Percentiles rank a stretch among this genome's conserved stretches.
Evolutionary conservation across 352 stramenopile genomes (phyloP).

Genomic region (Lagenidium giganteum): DNA sequence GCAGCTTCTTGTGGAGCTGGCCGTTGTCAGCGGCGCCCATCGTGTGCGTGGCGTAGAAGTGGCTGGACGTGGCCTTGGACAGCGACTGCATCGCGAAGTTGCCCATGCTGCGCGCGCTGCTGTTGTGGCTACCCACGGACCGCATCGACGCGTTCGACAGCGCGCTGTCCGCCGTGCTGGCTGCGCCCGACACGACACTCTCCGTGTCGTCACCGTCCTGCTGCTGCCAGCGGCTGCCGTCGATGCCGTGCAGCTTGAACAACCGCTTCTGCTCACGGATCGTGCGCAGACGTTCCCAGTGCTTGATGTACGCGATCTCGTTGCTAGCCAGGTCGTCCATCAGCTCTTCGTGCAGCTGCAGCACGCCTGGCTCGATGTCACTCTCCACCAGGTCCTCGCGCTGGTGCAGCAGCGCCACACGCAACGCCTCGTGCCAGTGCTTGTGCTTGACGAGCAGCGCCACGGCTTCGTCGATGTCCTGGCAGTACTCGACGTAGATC

Average conservation of each 20-base stretch:
- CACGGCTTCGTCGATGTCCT: slow-evolving; percentile 69
- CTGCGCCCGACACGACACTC: slow-evolving; percentile 48
- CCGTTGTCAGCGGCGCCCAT: slow-evolving; percentile 26
- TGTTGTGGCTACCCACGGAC: slow-evolving; percentile 81
- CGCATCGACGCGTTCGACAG: slow-evolving; percentile 56
- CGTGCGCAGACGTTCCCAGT: slow-evolving; percentile 53
- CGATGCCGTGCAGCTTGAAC: slow-evolving; percentile 75
- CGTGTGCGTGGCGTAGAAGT: slow-evolving; percentile 67
- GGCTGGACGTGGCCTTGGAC: slow-evolving; percentile 47
- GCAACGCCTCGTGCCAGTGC: slow-evolving; percentile 53
- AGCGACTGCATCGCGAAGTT: slow-evolving; percentile 68
- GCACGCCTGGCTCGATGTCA: slow-evolving; percentile 59
- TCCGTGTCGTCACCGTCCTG: slow-evolving; percentile 21
- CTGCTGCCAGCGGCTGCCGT: slow-evolving; percentile 48
- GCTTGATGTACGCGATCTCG: slow-evolving; percentile 34
- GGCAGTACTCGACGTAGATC: slow-evolving; percentile 74
- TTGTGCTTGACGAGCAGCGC: slow-evolving; percentile 51
- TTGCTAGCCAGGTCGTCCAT: slow-evolving; percentile 42
- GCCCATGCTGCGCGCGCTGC: slow-evolving; percentile 44
- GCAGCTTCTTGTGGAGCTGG: no score
- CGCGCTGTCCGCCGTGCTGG: slow-evolving; percentile 35
- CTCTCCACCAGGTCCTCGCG: slow-evolving; percentile 62
- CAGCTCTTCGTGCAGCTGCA: slow-evolving; percentile 34
- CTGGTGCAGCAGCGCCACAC: slow-evolving; percentile 47
- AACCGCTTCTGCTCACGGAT: slow-evolving; percentile 76